Base-by-base conservation (phyloP, 352 stramenopile species). In the Phytophthora vignae region DNA sequence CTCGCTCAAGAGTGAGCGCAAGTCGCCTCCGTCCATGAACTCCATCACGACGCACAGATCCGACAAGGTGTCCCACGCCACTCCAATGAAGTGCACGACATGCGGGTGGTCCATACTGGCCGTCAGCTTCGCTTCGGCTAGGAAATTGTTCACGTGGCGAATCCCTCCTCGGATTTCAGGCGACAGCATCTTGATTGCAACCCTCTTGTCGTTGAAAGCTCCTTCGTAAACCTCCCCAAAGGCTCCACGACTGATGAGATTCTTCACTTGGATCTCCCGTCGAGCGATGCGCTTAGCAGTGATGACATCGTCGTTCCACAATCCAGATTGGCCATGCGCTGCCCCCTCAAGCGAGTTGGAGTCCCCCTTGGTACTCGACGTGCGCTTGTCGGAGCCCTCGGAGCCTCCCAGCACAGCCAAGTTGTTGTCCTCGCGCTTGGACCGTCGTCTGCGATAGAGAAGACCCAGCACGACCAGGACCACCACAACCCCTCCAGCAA, bases 91-190 rank as follows among this genome's bases (percentile, higher is more conserved):
- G 2, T 21, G 29, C 1, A 90, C 80, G 11, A 11, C 85, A 48
- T 83, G 81, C 12, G 71, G 76, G 46, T 90, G 80, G 10, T 88
- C 76, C 88, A 60, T 15, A 14, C 27, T 56, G 1, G 80, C 71
- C 19, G 59, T 84, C 46, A 90, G 22, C 1, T 82, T 81, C 25
- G 85, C 86, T 56, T 90, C 82, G 29, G 81, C 78, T 74, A 88
- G 79, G 49, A 88, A 88, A 27, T 31, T 33, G 38, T 78, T 73
- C 4, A 81, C 38, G 14, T 85, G 59, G 17, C 70, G 68, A 8
- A 75, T 21, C 21, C 60, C 55, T 8, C 64, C 60, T 2, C 66
- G 55, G 11, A 44, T 71, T n/a, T 76, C 60, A 9, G 68, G 71
- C 4, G 73, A 53, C 21, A 87, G 49, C 17, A 55, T 62, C 60